A percentile compares a stretch with the other conserved stretches of the same genome.
Conservation (phyloP, 805 yeast genomes). For the Scheffersomyces spartinae region DNA sequence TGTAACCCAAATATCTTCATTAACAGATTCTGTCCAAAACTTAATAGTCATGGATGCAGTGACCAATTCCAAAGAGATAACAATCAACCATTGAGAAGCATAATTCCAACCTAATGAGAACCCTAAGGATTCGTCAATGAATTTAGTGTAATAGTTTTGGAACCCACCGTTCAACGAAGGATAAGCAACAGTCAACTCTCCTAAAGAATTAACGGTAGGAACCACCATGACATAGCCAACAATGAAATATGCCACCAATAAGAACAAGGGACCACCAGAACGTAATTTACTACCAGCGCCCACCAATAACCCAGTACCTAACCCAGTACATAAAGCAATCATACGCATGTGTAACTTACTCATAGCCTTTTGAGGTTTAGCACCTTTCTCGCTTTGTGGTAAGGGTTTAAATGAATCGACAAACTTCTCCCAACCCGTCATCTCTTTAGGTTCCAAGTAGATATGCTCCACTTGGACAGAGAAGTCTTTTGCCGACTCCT, state of each 20-base stretch:
- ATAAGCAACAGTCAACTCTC: conserved; percentile 31
- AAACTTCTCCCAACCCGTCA: conserved; percentile 11
- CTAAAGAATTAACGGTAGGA: conserved; percentile 30
- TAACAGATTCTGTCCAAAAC: conserved; percentile 19
- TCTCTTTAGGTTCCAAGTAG: no score
- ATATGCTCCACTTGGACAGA: no score
- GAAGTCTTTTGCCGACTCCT: no score
- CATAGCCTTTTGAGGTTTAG: conserved; percentile 14
- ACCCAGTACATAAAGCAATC: conserved; percentile 25
- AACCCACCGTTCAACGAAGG: conserved; percentile 29
- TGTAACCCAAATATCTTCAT: conserved; percentile 30
- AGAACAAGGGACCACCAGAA: conserved; percentile 27
- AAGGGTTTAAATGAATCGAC: conserved; percentile 10
- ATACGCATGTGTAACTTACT: conserved; percentile 17
- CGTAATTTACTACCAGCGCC: conserved; percentile 25
- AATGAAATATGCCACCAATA: conserved; percentile 21
- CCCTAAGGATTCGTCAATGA: conserved; percentile 26
- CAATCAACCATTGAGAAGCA: conserved; percentile 28
- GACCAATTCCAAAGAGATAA: conserved; percentile 29
- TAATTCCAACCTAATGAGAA: conserved; percentile 34
- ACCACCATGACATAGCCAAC: conserved; percentile 22
- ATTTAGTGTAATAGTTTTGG: conserved; percentile 26
- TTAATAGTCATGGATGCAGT: conserved; percentile 29
- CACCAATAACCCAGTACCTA: conserved; percentile 32
- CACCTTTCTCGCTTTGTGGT: conserved; percentile 9